These are phyloP conservation scores for Cruciata laevipes DNA, from an alignment of 257 asterid genomes.

Conservation along the genomic window DNA sequence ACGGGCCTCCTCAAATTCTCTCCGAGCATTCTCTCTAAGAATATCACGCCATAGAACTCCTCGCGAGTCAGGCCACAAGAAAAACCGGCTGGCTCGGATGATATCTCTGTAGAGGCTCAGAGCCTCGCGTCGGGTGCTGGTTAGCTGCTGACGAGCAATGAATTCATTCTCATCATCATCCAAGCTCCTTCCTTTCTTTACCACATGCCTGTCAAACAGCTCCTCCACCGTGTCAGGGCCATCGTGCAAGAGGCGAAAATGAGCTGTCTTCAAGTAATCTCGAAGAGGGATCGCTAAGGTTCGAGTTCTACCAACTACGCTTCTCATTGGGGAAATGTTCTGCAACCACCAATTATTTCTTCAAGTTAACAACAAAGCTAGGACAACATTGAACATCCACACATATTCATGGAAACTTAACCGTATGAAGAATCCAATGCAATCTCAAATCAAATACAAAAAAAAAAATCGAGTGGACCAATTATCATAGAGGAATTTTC, in stretches of 20 bases:
- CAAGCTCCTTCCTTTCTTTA: conserved; percentile 39
- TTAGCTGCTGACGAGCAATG: conserved; percentile 56
- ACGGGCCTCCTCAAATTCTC: conserved; percentile 80
- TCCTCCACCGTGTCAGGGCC: conserved; percentile 95
- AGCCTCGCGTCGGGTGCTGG: conserved; percentile 84
- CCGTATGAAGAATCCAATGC: neutral
- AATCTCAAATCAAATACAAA: neutral
- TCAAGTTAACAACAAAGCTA: neutral
- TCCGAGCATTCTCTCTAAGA: conserved; percentile 81
- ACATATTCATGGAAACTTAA: neutral
- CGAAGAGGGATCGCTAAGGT: conserved; percentile 23
- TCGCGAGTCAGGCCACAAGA: conserved; percentile 76
- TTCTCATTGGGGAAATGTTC: conserved; percentile 21
- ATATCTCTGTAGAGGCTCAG: conserved; percentile 81
- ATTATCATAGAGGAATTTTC: conserved; percentile 1
- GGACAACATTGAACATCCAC: neutral
- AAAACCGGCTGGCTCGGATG: conserved; percentile 77
- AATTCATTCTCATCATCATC: conserved; percentile 58
- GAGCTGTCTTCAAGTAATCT: conserved; percentile 10
- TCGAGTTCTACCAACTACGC: conserved; percentile 24
- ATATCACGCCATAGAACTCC: conserved; percentile 89
- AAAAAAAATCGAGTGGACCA: neutral
- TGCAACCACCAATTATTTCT: neutral
- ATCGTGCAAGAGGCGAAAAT: conserved; percentile 40
- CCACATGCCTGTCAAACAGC: conserved; percentile 73